These are phyloP conservation scores for Gyrodon lividus DNA, from an alignment of 768 basidiomycete species.

Conservation along the genomic window DNA sequence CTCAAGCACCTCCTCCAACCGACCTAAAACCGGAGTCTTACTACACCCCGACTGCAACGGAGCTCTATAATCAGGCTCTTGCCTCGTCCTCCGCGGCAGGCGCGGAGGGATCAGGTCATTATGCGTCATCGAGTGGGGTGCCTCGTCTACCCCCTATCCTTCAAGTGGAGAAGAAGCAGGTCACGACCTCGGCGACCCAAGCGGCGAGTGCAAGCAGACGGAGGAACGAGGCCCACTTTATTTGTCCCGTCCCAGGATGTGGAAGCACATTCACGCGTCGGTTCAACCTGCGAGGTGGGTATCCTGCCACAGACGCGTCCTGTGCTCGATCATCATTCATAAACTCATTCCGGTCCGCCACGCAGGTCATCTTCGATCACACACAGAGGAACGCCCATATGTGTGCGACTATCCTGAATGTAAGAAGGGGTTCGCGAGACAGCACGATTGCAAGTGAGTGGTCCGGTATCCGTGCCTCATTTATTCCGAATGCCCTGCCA, in stretches of 20 bases:
- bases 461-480: neutral
- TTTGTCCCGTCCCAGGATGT: conserved; percentile 93
- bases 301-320: neutral
- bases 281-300: conserved; percentile 80
- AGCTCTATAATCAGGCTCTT: conserved; percentile 51
- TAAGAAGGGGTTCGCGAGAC: conserved; percentile 91
- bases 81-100: conserved; percentile 28
- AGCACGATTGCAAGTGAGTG: conserved; percentile 95
- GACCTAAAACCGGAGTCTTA: conserved; percentile 45
- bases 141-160: conserved; percentile 78
- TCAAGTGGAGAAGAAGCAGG: conserved; percentile 92
- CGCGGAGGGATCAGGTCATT: conserved; percentile 27
- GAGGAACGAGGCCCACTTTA: conserved; percentile 88
- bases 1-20: conserved; percentile 17
- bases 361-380: conserved; percentile 87
- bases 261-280: conserved; percentile 96
- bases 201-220: conserved; percentile 86
- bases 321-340: conserved; percentile 8
- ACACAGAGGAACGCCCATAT: conserved; percentile 94
- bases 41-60: conserved; percentile 52
- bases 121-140: conserved; percentile 31
- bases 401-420: conserved; percentile 93
- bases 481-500: neutral
- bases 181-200: conserved; percentile 93
- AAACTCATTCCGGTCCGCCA: neutral